These are phyloP conservation scores for Setomelanomma holmii DNA, from an alignment of 2,329 filamentous ascomycete genomes.

Conservation along the genomic window DNA sequence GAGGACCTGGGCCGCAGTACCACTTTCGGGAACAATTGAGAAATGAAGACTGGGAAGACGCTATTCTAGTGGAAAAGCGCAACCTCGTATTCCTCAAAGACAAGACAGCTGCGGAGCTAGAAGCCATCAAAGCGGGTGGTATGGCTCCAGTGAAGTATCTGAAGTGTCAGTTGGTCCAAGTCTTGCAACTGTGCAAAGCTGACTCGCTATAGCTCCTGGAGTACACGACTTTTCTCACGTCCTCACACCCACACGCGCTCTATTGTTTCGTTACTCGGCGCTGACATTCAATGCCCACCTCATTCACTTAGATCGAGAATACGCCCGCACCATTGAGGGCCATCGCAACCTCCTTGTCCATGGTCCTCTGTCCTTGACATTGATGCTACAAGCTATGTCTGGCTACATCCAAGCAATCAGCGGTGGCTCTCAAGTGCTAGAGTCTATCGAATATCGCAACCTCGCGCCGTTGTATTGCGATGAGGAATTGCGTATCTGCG, in stretches of 20 bases:
- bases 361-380: conserved; percentile 78
- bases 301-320: conserved; percentile 82
- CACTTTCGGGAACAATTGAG: conserved; percentile 11
- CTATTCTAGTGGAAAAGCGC: conserved; percentile 63
- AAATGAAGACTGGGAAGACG: conserved; percentile 33
- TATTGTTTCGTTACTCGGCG: conserved; percentile 90
- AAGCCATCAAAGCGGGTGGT: conserved; percentile 34
- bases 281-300: conserved; percentile 86
- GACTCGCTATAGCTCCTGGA: conserved; percentile 52
- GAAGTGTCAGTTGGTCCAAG: conserved; percentile 31
- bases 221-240: conserved; percentile 63
- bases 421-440: conserved; percentile 50
- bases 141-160: conserved; percentile 47
- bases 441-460: conserved; percentile 77
- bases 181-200: conserved; percentile 5
- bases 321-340: conserved; percentile 74
- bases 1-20: not conserved
- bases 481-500: conserved; percentile 74
- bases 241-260: conserved; percentile 69
- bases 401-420: conserved; percentile 9
- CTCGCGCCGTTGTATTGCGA: conserved; percentile 79
- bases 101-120: conserved; percentile 50
- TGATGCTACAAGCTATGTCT: conserved; percentile 75
- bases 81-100: conserved; percentile 70
- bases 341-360: conserved; percentile 81